Percentiles rank a stretch among this genome's conserved stretches.
Evolutionary conservation across 164 flowering plant genomes (phyloP).

Genomic region (Umbellularia californica): DNA sequence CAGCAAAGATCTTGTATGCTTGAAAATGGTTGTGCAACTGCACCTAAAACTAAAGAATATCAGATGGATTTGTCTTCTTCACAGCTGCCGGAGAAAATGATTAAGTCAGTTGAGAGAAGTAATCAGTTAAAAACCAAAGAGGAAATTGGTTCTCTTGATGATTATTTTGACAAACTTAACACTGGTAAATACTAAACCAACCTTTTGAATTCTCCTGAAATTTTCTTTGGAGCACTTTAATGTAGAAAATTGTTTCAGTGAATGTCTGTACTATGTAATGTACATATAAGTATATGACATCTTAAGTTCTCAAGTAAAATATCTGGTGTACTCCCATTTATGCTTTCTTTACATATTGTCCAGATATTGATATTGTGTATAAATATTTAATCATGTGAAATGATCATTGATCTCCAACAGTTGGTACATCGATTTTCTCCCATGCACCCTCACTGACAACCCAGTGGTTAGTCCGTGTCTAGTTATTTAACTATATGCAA

Average conservation of each 20-base stretch:
- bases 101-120: constrained; percentile 3
- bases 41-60: constrained; percentile 2
- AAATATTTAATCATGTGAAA: background rate
- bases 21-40: constrained; percentile 1
- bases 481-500: no score
- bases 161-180: constrained; percentile 39
- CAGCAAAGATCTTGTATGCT: constrained; percentile 6
- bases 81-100: constrained; percentile 8
- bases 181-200: constrained; percentile 19
- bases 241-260: background rate
- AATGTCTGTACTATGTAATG: background rate
- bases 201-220: background rate
- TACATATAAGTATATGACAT: background rate
- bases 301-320: background rate
- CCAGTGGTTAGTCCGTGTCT: background rate
- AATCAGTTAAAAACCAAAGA: constrained; percentile 23
- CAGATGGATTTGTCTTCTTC: constrained; percentile 9
- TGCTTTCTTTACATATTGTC: background rate
- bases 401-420: background rate
- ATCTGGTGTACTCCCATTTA: background rate
- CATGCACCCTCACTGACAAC: background rate
- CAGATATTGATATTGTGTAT: no score
- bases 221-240: background rate
- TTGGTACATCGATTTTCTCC: background rate
- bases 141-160: constrained; percentile 32